Evolutionary conservation across 2,329 filamentous ascomycete genomes (phyloP), one percentile per base, ranked within the genome.

Genomic region (Beauveria sp.): DNA sequence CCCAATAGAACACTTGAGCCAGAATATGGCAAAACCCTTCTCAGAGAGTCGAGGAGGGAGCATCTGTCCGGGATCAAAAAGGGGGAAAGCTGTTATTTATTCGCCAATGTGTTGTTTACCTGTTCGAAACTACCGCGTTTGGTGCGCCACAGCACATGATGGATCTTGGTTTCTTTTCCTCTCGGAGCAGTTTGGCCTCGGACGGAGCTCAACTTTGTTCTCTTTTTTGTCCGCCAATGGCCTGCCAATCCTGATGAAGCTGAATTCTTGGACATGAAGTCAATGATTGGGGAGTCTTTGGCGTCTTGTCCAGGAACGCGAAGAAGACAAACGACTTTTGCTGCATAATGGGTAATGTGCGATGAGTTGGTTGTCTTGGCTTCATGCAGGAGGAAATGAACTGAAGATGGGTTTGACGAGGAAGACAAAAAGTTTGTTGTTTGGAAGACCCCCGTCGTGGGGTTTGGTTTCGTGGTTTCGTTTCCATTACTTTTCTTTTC

Each of bases 1-100:
- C 70, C 71, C 71, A 70, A 77, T 79, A 79, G 77, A 79, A 70
- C 68, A 71, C 70, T 66, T 64, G 66, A 69, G 68, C 56, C 61
- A 58, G 47, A 48, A 43, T 40, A 26, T 30, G 44, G 61, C 66
- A 70, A 69, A 71, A 68, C 70, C 69, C 71, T 69, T 68, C 67
- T 66, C 65, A 66, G 65, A 69, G 70, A 68, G 68, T 67, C 68
- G 67, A 67, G 65, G 64, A 66, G 59, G 52, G 24, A 40, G 58
- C 52, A 50, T 37, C 44, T 61, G 51, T 61, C 59, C 52, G 52
- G 56, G 59, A 61, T 53, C 43, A 50, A 53, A 50, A 50, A 61
- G 55, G 46, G 55, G 48, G 56, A 41, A 48, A 30, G 44, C 46
- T 61, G 24, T 51, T 59, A 46, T 61, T 60, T 57, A 56, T 62